phyloP scores from a whole-genome alignment of 306 rosid genomes.

The Glycine soja region DNA sequence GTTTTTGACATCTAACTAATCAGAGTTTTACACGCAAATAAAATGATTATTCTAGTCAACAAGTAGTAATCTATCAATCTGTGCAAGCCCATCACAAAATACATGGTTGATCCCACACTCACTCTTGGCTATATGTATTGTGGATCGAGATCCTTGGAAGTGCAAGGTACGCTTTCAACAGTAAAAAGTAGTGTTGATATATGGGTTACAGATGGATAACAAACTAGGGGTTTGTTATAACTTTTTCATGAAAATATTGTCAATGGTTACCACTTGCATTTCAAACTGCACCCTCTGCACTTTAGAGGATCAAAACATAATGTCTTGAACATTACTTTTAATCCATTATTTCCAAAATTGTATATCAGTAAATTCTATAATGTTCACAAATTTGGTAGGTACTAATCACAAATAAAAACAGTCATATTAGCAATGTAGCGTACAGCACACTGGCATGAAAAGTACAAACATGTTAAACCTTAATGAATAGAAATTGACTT shows the following conservation, averaged over 20 bases:
- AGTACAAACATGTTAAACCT: constrained; percentile 49
- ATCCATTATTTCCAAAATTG: constrained; percentile 18
- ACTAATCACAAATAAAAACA: constrained; percentile 7
- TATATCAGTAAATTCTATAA: constrained; percentile 25
- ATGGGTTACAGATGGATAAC: neutral
- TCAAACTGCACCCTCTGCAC: neutral
- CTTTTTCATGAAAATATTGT: neutral
- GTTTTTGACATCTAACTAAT: neutral
- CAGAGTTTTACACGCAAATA: neutral
- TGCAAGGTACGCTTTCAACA: neutral
- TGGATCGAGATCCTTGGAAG: constrained; percentile 25
- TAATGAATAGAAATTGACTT: constrained; percentile 71
- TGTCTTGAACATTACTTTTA: neutral
- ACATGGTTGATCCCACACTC: constrained; percentile 11
- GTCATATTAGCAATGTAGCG: constrained; percentile 9
- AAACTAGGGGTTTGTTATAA: constrained; percentile 13
- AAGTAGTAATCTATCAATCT: constrained; percentile 11
- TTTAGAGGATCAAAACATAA: neutral
- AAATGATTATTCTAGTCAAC: neutral
- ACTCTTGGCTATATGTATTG: neutral
- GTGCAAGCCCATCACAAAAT: constrained; percentile 11
- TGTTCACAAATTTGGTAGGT: constrained; percentile 26
- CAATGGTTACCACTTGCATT: constrained; percentile 5
- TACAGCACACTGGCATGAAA: constrained; percentile 39
- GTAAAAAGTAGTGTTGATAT: neutral